Conservation (phyloP, 1,139 yeast species). For the Yamadazyma epiphylla region DNA sequence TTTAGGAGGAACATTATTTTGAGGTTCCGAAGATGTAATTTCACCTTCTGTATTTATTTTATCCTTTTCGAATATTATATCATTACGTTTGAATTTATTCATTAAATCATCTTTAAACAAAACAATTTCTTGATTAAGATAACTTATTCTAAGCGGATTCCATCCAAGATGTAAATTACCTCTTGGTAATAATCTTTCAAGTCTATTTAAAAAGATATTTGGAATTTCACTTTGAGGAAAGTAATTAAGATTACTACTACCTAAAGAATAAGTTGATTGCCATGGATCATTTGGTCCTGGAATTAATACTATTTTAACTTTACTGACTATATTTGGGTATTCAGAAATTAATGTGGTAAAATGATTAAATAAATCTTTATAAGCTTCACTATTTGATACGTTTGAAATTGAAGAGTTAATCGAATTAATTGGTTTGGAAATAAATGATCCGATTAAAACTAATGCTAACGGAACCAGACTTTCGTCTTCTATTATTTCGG, state of each 20-base stretch:
- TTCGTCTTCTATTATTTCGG: conserved; percentile 32
- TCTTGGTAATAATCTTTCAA: conserved; percentile 60
- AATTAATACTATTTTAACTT: conserved; percentile 56
- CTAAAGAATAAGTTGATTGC: conserved; percentile 70
- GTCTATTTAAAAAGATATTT: conserved; percentile 59
- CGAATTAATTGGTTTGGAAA: conserved; percentile 56
- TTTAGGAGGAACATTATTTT: conserved; percentile 27
- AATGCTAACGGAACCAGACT: conserved; percentile 48
- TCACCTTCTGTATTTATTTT: conserved; percentile 9
- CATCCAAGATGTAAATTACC: conserved; percentile 51
- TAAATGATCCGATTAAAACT: conserved; percentile 55
- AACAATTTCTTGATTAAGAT: conserved; percentile 80
- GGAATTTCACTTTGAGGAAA: conserved; percentile 79
- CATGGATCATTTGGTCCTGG: conserved; percentile 96
- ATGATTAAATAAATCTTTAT: conserved; percentile 71
- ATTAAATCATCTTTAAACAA: conserved; percentile 71
- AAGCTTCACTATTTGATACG: conserved; percentile 47
- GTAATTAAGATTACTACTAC: conserved; percentile 51
- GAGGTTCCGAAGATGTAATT: conserved; percentile 15
- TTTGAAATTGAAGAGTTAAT: conserved; percentile 38
- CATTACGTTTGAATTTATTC: conserved; percentile 66
- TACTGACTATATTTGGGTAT: conserved; percentile 27
- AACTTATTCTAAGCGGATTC: conserved; percentile 79
- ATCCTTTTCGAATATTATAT: conserved; percentile 42
- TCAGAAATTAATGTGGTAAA: conserved; percentile 53